These are phyloP conservation scores for Lodderomyces elongisporus DNA, from an alignment of 1,139 yeast species.

Conservation along the genomic window DNA sequence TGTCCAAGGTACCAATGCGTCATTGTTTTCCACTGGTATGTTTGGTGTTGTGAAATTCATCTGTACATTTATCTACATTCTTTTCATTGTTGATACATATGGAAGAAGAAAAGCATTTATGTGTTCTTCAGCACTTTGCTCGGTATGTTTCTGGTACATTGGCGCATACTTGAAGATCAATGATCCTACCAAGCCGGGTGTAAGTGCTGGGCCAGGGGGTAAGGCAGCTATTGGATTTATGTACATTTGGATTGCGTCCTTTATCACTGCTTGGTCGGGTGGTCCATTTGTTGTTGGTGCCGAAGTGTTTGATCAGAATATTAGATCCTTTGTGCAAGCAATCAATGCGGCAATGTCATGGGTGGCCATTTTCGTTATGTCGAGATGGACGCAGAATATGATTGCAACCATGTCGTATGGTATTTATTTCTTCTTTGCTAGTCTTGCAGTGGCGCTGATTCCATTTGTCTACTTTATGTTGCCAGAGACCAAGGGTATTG, in stretches of 20 bases:
- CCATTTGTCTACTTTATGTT: conserved; percentile 35
- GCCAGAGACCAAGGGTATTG: conserved; percentile 40
- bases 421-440: conserved; percentile 38
- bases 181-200: conserved; percentile 35
- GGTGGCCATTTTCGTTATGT: conserved; percentile 41
- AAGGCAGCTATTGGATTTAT: conserved; percentile 40
- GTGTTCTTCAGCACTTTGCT: conserved; percentile 33
- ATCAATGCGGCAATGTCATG: conserved; percentile 41
- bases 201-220: conserved; percentile 37
- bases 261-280: conserved; percentile 42
- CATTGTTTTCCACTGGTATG: conserved; percentile 40
- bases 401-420: conserved; percentile 35
- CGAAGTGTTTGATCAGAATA: conserved; percentile 40
- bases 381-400: conserved; percentile 35
- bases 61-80: conserved; percentile 32
- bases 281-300: conserved; percentile 43
- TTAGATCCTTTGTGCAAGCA: conserved; percentile 40
- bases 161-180: conserved; percentile 36
- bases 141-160: conserved; percentile 41
- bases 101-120: conserved; percentile 39
- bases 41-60: conserved; percentile 40
- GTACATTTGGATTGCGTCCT: conserved; percentile 43
- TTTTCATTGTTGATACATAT: conserved; percentile 34
- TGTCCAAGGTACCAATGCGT: conserved; percentile 34
- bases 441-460: conserved; percentile 26